Conservation (phyloP, 306 rosid genomes). For the Carpinus fangiana region DNA sequence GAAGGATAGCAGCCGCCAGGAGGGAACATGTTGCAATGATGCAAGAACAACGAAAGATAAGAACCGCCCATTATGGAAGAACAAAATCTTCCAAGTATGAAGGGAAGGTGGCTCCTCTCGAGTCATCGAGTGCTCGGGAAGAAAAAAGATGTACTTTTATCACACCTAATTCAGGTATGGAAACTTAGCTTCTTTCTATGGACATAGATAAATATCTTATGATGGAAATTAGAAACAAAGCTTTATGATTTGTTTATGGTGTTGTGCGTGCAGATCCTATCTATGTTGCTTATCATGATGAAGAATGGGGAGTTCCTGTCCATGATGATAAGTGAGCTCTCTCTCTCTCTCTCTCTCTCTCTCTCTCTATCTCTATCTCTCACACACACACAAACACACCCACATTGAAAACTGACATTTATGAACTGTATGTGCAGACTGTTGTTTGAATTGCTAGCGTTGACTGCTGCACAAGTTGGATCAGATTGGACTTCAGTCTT, state of each 20-base stretch:
- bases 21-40: constrained; percentile 89
- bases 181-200: neutral
- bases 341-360: constrained; percentile 9
- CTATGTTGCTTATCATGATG: constrained; percentile 95
- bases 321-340: constrained; percentile 89
- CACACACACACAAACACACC: neutral
- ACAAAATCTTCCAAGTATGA: constrained; percentile 86
- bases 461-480: constrained; percentile 95
- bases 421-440: constrained; percentile 45
- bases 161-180: constrained; percentile 81
- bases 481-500: constrained; percentile 96
- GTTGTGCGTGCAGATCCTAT: constrained; percentile 56
- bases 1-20: constrained; percentile 93
- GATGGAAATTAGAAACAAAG: neutral
- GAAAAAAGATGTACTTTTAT: constrained; percentile 88
- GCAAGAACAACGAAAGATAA: constrained; percentile 86
- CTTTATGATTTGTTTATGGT: neutral
- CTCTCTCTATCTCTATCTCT: constrained; percentile 16
- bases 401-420: neutral
- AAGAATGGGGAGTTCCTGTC: constrained; percentile 99
- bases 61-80: constrained; percentile 95
- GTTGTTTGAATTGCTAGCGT: constrained; percentile 81
- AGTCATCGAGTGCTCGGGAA: constrained; percentile 44
- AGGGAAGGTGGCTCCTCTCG: constrained; percentile 50
- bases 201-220: neutral